phyloP scores from a whole-genome alignment of 495 filamentous ascomycete genomes.

The Copromyces sp. region DNA sequence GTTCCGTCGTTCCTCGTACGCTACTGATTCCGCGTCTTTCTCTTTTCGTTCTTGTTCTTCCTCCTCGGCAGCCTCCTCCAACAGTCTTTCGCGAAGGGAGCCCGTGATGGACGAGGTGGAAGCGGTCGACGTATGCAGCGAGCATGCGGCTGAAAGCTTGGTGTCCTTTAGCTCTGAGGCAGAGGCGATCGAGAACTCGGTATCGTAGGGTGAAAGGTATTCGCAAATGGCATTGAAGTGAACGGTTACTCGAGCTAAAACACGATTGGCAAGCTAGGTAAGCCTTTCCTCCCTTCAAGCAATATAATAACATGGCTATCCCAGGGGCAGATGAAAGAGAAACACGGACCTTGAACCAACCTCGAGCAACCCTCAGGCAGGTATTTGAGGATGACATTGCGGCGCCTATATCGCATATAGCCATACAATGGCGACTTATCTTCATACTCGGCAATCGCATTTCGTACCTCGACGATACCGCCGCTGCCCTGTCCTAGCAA shows the following conservation, averaged over 20 bases:
- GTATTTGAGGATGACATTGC: constrained; percentile 87
- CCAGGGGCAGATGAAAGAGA: constrained; percentile 1
- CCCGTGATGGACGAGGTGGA: constrained; percentile 80
- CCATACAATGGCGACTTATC: constrained; percentile 86
- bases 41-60: constrained; percentile 47
- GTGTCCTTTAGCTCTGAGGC: constrained; percentile 78
- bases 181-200: constrained; percentile 58
- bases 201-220: constrained; percentile 80
- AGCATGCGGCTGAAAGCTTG: constrained; percentile 77
- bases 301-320: not conserved
- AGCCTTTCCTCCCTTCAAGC: constrained; percentile 4
- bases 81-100: constrained; percentile 60
- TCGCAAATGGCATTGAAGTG: constrained; percentile 84
- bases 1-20: constrained; percentile 27
- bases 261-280: constrained; percentile 1
- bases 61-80: constrained; percentile 91
- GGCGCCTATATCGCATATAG: constrained; percentile 77
- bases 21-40: constrained; percentile 37
- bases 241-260: constrained; percentile 77
- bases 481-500: constrained; percentile 68
- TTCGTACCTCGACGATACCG: constrained; percentile 76
- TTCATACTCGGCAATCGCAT: constrained; percentile 63
- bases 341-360: constrained; percentile 69
- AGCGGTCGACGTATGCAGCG: constrained; percentile 78
- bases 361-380: constrained; percentile 83